A percentile compares a stretch with the other conserved stretches of the same genome.
phyloP scores from a whole-genome alignment of 192 early-diverging fungal genomes.

The Podila clonocystis region DNA sequence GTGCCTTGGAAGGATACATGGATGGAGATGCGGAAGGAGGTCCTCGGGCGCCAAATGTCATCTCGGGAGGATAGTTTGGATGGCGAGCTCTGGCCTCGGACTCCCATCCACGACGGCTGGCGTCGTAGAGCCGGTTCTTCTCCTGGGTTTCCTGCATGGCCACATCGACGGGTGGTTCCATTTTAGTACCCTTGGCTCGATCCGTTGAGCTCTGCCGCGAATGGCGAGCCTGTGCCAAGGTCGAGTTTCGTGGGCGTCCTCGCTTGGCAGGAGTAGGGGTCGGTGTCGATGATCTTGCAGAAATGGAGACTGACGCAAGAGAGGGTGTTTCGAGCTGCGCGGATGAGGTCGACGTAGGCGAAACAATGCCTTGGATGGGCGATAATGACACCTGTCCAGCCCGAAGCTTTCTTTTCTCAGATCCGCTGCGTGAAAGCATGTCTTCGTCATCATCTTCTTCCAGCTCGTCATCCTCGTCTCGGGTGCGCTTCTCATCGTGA shows the following conservation, averaged over 20 bases:
- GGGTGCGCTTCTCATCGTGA: background rate
- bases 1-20: background rate
- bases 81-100: background rate
- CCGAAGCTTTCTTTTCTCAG: constrained; percentile 7
- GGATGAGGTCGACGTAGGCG: constrained; percentile 8
- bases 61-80: too few species aligned
- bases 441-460: constrained; percentile 38
- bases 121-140: background rate
- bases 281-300: constrained; percentile 5
- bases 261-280: constrained; percentile 32
- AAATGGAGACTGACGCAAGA: background rate
- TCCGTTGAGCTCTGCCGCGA: constrained; percentile 16
- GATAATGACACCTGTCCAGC: constrained; percentile 4
- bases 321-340: constrained; percentile 16
- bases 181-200: background rate
- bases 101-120: background rate
- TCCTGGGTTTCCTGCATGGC: background rate
- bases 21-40: background rate
- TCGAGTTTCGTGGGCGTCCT: constrained; percentile 36
- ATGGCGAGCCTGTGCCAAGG: constrained; percentile 8
- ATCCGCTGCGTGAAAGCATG: constrained; percentile 25
- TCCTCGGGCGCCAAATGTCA: background rate
- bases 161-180: background rate
- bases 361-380: background rate
- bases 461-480: constrained; percentile 32